phyloP scores from a whole-genome alignment of 169 alveolate species.

The Eimeria brunetti region DNA sequence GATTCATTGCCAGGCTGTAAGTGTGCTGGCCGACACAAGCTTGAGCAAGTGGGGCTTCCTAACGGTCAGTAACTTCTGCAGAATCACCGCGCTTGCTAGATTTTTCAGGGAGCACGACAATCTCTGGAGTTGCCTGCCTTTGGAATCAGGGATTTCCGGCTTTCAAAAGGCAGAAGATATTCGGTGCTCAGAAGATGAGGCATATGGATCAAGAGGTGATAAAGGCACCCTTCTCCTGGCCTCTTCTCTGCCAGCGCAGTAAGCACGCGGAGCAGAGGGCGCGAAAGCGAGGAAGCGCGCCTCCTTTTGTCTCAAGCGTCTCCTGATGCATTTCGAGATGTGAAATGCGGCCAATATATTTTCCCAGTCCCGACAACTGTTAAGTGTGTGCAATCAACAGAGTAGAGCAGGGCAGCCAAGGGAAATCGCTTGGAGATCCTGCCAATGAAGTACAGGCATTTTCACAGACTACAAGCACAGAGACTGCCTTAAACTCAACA shows the following conservation, averaged over 20 bases:
- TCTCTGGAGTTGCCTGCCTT: not conserved
- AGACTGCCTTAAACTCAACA: not conserved
- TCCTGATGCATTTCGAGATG: slow-evolving; percentile 83
- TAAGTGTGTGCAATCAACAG: slow-evolving; percentile 95
- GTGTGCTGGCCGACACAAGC: not conserved
- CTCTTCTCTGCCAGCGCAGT: slow-evolving; percentile 20
- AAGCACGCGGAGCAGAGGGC: not conserved
- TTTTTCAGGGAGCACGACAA: not conserved
- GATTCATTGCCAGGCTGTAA: not conserved
- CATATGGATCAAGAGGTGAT: not conserved
- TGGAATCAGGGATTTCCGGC: not conserved
- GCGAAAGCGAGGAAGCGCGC: not conserved
- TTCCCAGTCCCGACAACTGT: slow-evolving; percentile 87
- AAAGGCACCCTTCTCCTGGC: not conserved
- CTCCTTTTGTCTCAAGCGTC: slow-evolving; percentile 49
- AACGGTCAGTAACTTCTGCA: not conserved
- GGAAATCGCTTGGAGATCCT: slow-evolving; percentile 81
- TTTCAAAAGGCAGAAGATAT: not conserved
- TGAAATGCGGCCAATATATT: slow-evolving; percentile 82
- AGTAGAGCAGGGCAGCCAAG: slow-evolving; percentile 90
- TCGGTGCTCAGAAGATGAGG: not conserved
- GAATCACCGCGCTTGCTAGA: not conserved
- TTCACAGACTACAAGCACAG: not conserved
- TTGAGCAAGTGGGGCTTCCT: not conserved
- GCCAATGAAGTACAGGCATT: not conserved